Evolutionary conservation across 495 filamentous ascomycete species (phyloP).

Genomic region (Aspergillus incahuasiensis): DNA sequence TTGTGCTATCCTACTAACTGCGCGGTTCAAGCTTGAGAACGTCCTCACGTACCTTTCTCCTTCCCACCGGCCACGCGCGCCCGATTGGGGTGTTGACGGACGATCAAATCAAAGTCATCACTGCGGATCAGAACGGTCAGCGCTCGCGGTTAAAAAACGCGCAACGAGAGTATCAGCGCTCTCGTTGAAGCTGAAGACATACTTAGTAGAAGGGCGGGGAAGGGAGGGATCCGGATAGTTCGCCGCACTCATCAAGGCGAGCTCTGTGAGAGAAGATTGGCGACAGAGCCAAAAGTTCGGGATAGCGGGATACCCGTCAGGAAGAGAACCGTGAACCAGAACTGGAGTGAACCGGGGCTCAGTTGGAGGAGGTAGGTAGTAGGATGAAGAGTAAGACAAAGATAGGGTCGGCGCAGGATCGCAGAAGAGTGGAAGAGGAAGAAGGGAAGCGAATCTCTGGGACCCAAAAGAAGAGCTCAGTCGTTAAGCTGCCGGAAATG

Average conservation of each 20-base stretch:
- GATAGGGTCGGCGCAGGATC: slow-evolving; percentile 14
- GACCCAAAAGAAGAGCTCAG: slow-evolving; percentile 8
- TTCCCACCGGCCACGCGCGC: slow-evolving; percentile 68
- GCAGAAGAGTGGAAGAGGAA: slow-evolving; percentile 16
- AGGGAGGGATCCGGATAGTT: slow-evolving; percentile 44
- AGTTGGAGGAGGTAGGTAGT: slow-evolving; percentile 16
- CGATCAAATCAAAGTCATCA: slow-evolving; percentile 57
- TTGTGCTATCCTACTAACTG: not conserved
- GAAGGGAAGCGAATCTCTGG: slow-evolving; percentile 16
- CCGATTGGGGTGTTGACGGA: slow-evolving; percentile 63
- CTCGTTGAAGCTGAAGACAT: slow-evolving; percentile 3
- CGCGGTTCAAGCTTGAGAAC: not conserved
- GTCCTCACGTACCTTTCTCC: slow-evolving; percentile 54
- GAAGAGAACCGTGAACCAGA: slow-evolving; percentile 24
- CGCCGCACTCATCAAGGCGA: slow-evolving; percentile 48
- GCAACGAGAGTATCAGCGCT: slow-evolving; percentile 26
- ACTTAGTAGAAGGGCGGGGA: slow-evolving; percentile 42
- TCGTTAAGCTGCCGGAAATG: slow-evolving; percentile 9
- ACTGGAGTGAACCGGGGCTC: slow-evolving; percentile 17
- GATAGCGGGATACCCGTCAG: slow-evolving; percentile 20
- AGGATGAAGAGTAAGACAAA: slow-evolving; percentile 17
- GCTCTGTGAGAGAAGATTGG: slow-evolving; percentile 15
- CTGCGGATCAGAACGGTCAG: slow-evolving; percentile 44
- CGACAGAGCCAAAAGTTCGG: slow-evolving; percentile 24
- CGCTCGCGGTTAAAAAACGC: slow-evolving; percentile 25